Evolutionary conservation across 352 stramenopile species (phyloP).

Genomic region (Pythium aphanidermatum): DNA sequence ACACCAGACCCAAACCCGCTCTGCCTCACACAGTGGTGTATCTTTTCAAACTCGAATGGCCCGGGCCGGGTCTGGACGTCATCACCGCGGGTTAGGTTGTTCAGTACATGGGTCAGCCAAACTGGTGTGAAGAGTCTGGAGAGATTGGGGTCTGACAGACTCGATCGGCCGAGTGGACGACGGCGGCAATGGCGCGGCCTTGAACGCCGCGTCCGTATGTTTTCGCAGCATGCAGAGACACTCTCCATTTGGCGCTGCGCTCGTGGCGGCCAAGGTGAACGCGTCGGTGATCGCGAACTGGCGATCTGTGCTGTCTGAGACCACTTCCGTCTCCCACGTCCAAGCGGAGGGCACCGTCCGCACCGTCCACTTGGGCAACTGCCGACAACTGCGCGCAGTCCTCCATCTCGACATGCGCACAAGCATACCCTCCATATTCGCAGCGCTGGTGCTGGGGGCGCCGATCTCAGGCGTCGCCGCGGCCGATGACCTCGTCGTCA

Average conservation of each 20-base stretch:
- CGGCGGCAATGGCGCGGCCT: conserved; percentile 6
- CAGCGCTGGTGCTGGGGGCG: conserved; percentile 7
- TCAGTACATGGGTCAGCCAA: too few species aligned
- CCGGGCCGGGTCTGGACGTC: too few species aligned
- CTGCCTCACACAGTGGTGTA: too few species aligned
- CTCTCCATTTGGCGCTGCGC: not conserved
- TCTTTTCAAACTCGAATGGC: too few species aligned
- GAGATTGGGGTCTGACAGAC: too few species aligned
- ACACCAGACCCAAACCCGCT: too few species aligned
- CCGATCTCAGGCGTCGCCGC: conserved; percentile 11
- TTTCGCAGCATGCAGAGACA: conserved; percentile 1
- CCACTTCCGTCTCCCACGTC: too few species aligned
- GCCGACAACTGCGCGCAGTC: not conserved
- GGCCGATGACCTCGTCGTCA: conserved; percentile 41
- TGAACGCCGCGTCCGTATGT: not conserved
- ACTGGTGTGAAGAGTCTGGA: too few species aligned
- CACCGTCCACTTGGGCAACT: not conserved
- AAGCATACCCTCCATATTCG: conserved; percentile 8
- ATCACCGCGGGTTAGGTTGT: too few species aligned
- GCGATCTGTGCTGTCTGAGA: conserved; percentile 8
- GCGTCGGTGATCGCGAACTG: conserved; percentile 1
- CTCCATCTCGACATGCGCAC: conserved; percentile 2
- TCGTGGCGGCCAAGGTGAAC: not conserved
- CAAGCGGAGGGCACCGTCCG: too few species aligned
- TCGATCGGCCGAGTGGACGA: too few species aligned